Base-by-base conservation (phyloP, 106 monocot species). In the Dioscorea dumetorum region DNA sequence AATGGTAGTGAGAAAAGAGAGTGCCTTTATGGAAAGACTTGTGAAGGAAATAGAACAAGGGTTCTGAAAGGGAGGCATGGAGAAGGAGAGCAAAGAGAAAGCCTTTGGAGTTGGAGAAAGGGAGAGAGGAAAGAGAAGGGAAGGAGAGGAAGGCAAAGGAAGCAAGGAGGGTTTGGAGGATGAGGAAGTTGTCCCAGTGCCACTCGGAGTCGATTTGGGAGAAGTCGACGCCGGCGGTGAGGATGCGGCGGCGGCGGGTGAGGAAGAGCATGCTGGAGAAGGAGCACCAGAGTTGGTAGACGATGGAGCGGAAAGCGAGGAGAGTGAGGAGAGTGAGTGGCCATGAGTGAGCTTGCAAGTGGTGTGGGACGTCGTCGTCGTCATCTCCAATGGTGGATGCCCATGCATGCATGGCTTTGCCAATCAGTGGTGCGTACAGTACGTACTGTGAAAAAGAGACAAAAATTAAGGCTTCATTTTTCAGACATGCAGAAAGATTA, bases 191-290 rank as follows among this genome's bases (percentile, higher is more conserved):
- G 4, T 87, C 91, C 95, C 95, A 95, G 66, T 95, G 69, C 95
- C 95, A 95, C 66, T 94, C 91, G 52, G 53, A 61, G 60, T 94
- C 91, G 12, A 91, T 88, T 64, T 88, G 88, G 11, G 75, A 35
- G 68, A 73, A 95, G 58, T 88, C 88, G 22, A 91, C 73, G 7
- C 95, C 88, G 20, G 86, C 73, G 31, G 70, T 76, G 61, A 79
- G 23, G 62, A 95, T 67, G 33, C 81, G 67, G 9, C 79, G 78
- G 49, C 78, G 72, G 23, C 91, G 68, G 22, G 73, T 77, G 63
- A 85, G 62, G 78, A 95, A 95, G 22, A 91, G 75, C 88, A 88
- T 77, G 84, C 80, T 88, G 70, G 76, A 58, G 34, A 76, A 83
- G 34, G 68, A 76, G 70, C 61, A 65, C 88, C 81, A 88, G 16